Conservation (phyloP, 1,139 yeast species). For the Taiozyma sp. region DNA sequence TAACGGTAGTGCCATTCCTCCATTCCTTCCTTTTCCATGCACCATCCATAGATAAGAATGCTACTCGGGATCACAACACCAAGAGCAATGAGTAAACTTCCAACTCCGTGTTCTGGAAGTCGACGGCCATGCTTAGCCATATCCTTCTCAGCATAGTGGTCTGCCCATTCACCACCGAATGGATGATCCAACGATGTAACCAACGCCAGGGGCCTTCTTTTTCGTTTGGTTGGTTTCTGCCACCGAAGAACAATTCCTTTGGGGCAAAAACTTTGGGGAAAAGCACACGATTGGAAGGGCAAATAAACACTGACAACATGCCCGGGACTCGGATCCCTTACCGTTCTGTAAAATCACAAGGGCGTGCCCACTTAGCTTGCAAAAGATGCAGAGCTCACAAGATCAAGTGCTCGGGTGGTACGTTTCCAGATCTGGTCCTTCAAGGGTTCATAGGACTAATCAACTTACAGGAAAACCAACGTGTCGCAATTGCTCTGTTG, state of each 20-base stretch:
- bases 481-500: constrained; percentile 15
- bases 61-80: constrained; percentile 38
- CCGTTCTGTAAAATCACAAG: constrained; percentile 16
- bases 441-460: constrained; percentile 8
- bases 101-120: constrained; percentile 47
- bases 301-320: background rate
- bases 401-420: constrained; percentile 40
- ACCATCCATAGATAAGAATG: constrained; percentile 49
- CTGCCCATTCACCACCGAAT: constrained; percentile 50
- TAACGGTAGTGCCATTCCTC: constrained; percentile 52
- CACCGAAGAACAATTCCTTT: constrained; percentile 35
- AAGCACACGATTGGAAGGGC: too few species aligned
- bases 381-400: constrained; percentile 36
- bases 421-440: constrained; percentile 22
- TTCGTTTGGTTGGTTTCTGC: too few species aligned
- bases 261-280: too few species aligned
- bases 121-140: constrained; percentile 38
- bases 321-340: constrained; percentile 1
- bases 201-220: constrained; percentile 47
- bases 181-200: constrained; percentile 43
- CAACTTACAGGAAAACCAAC: constrained; percentile 10
- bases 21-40: constrained; percentile 37
- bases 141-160: constrained; percentile 38
- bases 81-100: constrained; percentile 34
- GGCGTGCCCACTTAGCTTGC: constrained; percentile 29